Evolutionary conservation across 352 stramenopile genomes (phyloP), one percentile per base, ranked within the genome.

Genomic region (Blastocystis sp.): DNA sequence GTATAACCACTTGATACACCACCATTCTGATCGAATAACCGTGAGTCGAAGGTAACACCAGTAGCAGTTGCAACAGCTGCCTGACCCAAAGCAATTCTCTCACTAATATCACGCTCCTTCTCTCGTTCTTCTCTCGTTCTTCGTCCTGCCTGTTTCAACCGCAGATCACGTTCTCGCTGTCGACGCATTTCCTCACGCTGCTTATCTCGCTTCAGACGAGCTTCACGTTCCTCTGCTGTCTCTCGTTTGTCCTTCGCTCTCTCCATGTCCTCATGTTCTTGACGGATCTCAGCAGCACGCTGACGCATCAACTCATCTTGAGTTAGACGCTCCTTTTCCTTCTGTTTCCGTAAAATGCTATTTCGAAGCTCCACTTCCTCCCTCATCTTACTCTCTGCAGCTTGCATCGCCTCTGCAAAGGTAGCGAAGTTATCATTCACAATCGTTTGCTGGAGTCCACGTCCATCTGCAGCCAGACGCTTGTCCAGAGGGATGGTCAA

Each of bases 401-500:
- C 97, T 80, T 98, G 97, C 58, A 99, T 89, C 56, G 93, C 94
- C 88, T 99, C 96, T 0, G 93, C 93, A 57, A 99, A 91, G 35
- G 94, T 96, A 42, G 97, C 96, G 92, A 99, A 99, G 88, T 98
- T 97, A 87, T 97, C 93, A 92, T 98, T 98, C 59, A 98, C 95
- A 0, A 94, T 97, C 37, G 69, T 89, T 56, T 90, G 65, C 86
- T 97, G 92, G 71, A 98, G 91, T 2, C 95, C 95, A 37, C 96
- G 93, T 43, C 97, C 97, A 90, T 99, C 96, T 19, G 96, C 96
- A 0, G 96, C 96, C 21, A 99, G 92, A 39, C 97, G 94, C 91
- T 99, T 99, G 90, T 99, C 96, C 51, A 99, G 90, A 32, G 96
- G 95, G 89, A 99, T 99, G 6, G 96, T 99, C 89, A 98, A 98